Evolutionary conservation across 2,329 filamentous ascomycete genomes (phyloP).

Genomic region (Ophiocordyceps polyrhachis-furcata): DNA sequence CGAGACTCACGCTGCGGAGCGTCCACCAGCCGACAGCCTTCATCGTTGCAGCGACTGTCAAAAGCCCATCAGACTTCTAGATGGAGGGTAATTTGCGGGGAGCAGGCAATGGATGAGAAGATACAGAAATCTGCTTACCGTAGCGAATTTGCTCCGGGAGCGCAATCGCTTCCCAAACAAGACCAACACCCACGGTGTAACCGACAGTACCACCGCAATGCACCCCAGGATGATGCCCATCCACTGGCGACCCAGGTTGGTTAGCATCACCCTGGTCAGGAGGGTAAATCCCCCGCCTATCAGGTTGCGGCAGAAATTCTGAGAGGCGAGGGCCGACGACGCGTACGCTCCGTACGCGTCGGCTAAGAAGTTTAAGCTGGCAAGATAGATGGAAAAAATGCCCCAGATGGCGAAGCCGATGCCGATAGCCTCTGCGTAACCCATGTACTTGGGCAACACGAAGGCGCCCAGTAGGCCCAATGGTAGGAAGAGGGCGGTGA

Average conservation of each 20-base stretch:
- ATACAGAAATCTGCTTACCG: slow-evolving; percentile 19
- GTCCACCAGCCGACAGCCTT: not conserved
- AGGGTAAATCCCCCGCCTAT: slow-evolving; percentile 68
- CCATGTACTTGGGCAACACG: slow-evolving; percentile 8
- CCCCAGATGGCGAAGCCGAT: slow-evolving; percentile 64
- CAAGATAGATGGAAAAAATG: slow-evolving; percentile 72
- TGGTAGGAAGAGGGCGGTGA: slow-evolving; percentile 58
- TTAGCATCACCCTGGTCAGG: slow-evolving; percentile 56
- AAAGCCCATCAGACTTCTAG: not conserved
- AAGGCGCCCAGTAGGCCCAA: slow-evolving; percentile 47
- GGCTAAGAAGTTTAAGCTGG: slow-evolving; percentile 83
- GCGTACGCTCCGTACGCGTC: slow-evolving; percentile 77
- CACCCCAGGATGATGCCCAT: slow-evolving; percentile 62
- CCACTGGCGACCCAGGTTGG: slow-evolving; percentile 46
- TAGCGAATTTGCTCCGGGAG: slow-evolving; percentile 57
- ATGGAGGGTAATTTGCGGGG: not conserved
- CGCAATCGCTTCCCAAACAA: slow-evolving; percentile 64
- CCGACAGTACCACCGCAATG: slow-evolving; percentile 46
- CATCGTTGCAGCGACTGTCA: not conserved
- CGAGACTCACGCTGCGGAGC: not conserved
- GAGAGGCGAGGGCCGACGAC: slow-evolving; percentile 68
- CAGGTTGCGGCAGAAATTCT: slow-evolving; percentile 72
- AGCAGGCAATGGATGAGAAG: not conserved
- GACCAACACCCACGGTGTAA: slow-evolving; percentile 76
- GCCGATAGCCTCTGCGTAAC: slow-evolving; percentile 27